Conservation (phyloP, 31 red algal species). For the Porphyra umbilicalis region DNA sequence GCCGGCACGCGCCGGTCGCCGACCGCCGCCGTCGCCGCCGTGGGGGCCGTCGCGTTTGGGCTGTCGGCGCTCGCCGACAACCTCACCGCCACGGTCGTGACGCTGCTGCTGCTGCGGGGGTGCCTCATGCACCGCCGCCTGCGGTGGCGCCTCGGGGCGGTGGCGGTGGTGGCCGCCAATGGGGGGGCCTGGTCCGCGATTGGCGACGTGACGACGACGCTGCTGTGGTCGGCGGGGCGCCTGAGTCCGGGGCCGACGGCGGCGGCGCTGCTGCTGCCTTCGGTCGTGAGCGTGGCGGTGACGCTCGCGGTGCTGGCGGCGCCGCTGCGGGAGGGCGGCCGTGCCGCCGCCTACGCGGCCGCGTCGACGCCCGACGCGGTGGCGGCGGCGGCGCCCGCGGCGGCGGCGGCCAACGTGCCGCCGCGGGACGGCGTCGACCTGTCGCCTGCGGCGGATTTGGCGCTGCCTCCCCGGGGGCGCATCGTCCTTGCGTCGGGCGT, state of each 20-base stretch:
- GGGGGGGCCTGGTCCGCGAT: conserved; percentile 20
- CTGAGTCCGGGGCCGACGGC: conserved; percentile 1
- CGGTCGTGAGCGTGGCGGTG: background rate
- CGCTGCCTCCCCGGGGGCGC: conserved; percentile 7
- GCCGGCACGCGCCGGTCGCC: conserved; percentile 1
- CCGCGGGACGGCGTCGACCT: background rate
- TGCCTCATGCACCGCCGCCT: conserved; percentile 1
- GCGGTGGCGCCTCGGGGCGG: conserved; percentile 17
- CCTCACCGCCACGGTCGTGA: conserved; percentile 32
- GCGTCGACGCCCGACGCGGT: background rate
- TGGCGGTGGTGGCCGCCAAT: conserved; percentile 28
- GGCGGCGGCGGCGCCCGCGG: background rate
- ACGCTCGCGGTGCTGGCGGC: background rate
- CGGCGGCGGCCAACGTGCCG: background rate
- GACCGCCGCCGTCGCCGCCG: background rate
- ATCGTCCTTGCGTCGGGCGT: conserved; percentile 15
- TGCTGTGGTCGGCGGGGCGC: conserved; percentile 20
- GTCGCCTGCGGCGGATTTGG: background rate
- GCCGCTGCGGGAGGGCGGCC: background rate
- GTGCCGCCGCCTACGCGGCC: background rate
- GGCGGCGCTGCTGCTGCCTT: conserved; percentile 13
- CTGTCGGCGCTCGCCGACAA: conserved; percentile 23
- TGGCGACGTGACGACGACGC: conserved; percentile 33
- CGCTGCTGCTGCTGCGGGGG: conserved; percentile 14
- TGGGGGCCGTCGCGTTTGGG: conserved; percentile 10